Evolutionary conservation across 257 asterid genomes (phyloP).

Genomic region (Salvia hispanica): DNA sequence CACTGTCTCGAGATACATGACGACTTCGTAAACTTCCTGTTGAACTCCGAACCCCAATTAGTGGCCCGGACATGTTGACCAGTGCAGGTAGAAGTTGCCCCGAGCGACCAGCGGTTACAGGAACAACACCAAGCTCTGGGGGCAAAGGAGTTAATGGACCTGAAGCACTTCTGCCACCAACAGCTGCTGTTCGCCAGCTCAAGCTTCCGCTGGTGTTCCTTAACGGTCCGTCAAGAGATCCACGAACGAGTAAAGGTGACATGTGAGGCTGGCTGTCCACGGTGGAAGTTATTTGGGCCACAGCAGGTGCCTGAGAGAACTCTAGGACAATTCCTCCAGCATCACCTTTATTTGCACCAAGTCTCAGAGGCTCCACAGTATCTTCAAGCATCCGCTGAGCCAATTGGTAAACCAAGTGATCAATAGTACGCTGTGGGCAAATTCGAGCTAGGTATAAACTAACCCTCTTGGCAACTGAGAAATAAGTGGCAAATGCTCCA

Average conservation of each 20-base stretch:
- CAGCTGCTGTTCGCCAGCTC: slow-evolving; percentile 98
- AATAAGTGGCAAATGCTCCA: slow-evolving; percentile 98
- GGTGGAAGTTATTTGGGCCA: slow-evolving; percentile 71
- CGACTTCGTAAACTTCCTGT: slow-evolving; percentile 98
- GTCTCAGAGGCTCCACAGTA: slow-evolving; percentile 72
- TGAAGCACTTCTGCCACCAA: slow-evolving; percentile 96
- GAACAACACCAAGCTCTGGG: slow-evolving; percentile 85
- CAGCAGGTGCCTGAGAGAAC: slow-evolving; percentile 91
- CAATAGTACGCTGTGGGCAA: slow-evolving; percentile 97
- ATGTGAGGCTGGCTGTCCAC: slow-evolving; percentile 94
- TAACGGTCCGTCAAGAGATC: slow-evolving; percentile 95
- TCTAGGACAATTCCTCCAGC: slow-evolving; percentile 71
- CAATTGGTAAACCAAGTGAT: slow-evolving; percentile 97
- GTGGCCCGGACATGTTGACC: slow-evolving; percentile 98
- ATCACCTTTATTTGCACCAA: slow-evolving; percentile 70
- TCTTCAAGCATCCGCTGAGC: slow-evolving; percentile 99
- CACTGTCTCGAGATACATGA: slow-evolving; percentile 97
- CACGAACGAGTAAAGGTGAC: slow-evolving; percentile 97
- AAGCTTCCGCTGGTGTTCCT: slow-evolving; percentile 95
- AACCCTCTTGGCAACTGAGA: slow-evolving; percentile 97
- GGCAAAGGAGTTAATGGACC: slow-evolving; percentile 97
- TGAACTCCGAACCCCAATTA: slow-evolving; percentile 94
- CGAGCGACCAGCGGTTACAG: slow-evolving; percentile 86
- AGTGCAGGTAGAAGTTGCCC: slow-evolving; percentile 95
- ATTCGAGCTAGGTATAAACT: slow-evolving; percentile 95